Evolutionary conservation across 2,329 filamentous ascomycete genomes (phyloP), one percentile per base, ranked within the genome.

Genomic region (Tolypocladium tropicale): DNA sequence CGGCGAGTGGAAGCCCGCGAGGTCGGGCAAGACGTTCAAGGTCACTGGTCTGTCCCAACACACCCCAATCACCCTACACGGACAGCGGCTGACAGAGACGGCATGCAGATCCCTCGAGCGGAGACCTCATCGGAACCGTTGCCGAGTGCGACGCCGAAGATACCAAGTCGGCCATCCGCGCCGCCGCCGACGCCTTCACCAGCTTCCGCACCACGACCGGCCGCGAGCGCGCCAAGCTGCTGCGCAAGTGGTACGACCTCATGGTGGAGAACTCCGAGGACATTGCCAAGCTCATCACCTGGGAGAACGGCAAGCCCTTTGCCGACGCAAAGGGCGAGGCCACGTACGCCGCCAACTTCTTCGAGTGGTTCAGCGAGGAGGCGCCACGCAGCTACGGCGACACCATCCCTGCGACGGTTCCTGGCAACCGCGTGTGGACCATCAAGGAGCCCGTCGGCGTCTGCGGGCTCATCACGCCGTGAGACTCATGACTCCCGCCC

Each of bases 11-110:
- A 82, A 95, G 59, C 80, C 81, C 64, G 89, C 93, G 63, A 83
- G 84, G 67, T 95, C 90, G 1, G 90, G 90, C 68, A 85, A 95
- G 80, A 96, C 90, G 50, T 99, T 97, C 71, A 86, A 94, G 69
- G 89, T 96, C 58, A 79, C 82, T 61, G 87, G 85, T 86, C 73
- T 61, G 67, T 58, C 9, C n/a, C 56, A 57, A 54, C 30, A 21
- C 7, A 2, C n/a, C 21, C 9, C 23, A 10, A 36, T 21, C 12
- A n/a, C 39, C 25, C 52, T n/a, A 23, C 12, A 16, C 36, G 16
- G 18, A 33, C 21, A 14, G 14, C 23, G 21, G 23, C 32, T 12
- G 1, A 12, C 30, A 18, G 14, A 12, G 2, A 11, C 6, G 36
- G 25, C 52, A 41, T 18, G 43, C 63, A 85, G 91, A 99, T 70